Base-by-base conservation (phyloP, 495 filamentous ascomycete species). In the Penicillium herquei region DNA sequence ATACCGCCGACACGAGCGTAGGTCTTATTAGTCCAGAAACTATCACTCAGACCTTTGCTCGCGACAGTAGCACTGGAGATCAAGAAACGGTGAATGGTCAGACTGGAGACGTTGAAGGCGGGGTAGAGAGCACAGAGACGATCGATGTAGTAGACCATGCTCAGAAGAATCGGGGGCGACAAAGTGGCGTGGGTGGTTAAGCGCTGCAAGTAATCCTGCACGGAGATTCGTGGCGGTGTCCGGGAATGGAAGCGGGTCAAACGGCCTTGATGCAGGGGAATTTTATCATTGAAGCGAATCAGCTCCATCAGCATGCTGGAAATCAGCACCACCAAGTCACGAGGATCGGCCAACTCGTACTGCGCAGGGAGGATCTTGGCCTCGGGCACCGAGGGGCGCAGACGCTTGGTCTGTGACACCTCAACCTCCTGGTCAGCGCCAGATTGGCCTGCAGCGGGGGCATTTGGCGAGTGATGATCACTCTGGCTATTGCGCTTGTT, bases 121-220 rank as follows among this genome's bases (percentile, higher is more conserved):
- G 91, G 87, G 66, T 96, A 98, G 30, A 94, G 73, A 4, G 89
- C 85, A 70, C 92, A 98, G 14, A 98, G 78, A n/a, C 89, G 86
- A 70, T 98, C 95, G 56, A 98, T 97, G 66, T 98, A 98, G 67
- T 93, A 98, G 50, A 98, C 94, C 92, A 98, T 98, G 57, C 91
- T 92, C n/a, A 98, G 81, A n/a, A 98, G 82, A 51, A 98, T 89
- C 6, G 94, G 92, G 6, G 94, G 92, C 7, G 89, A 89, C 1
- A 98, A 81, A 1, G 92, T 96, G 30, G 94, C 94, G 69, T 98
- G 94, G 44, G 91, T 92, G 10, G 94, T 92, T 14, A 98, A 79
- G 52, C 94, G 87, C 63, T 92, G 87, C 7, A 98, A 80, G 69
- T 98, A 98, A 66, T 98, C 94, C 35, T 82, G 75, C 14, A 98